Percentiles rank a stretch among this genome's conserved stretches.
These are phyloP conservation scores for Russula griseocarnosa DNA, from an alignment of 768 basidiomycete species.

Conservation along the genomic window DNA sequence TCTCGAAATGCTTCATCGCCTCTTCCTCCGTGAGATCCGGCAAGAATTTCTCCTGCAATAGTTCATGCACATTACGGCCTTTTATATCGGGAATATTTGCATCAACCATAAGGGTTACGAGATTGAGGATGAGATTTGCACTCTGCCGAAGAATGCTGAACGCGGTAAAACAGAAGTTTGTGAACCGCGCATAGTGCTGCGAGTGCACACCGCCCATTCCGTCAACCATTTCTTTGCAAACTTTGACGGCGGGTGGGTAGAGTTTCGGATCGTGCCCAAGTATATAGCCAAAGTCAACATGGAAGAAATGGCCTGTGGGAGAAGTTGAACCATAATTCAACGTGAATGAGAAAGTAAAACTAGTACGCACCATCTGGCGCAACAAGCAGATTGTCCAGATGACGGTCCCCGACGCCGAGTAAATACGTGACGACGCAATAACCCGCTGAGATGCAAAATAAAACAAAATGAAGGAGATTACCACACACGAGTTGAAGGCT, in stretches of 20 bases:
- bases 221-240: conserved; percentile 99
- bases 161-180: conserved; percentile 95
- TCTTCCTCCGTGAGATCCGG: conserved; percentile 93
- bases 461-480: conserved; percentile 1
- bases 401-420: conserved; percentile 94
- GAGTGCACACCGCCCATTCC: conserved; percentile 98
- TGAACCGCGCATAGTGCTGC: conserved; percentile 94
- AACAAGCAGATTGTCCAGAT: conserved; percentile 90
- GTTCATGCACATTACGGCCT: conserved; percentile 77
- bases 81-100: conserved; percentile 98
- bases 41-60: conserved; percentile 96
- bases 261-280: conserved; percentile 96
- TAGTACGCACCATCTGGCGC: conserved; percentile 73
- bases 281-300: conserved; percentile 99
- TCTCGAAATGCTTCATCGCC: conserved; percentile 96
- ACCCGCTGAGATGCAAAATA: conserved; percentile 58
- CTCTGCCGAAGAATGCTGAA: conserved; percentile 95
- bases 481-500: conserved; percentile 31
- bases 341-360: neutral
- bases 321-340: neutral
- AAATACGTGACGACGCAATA: conserved; percentile 97
- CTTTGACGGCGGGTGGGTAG: conserved; percentile 95
- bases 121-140: conserved; percentile 93
- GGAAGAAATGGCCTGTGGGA: conserved; percentile 83
- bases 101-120: conserved; percentile 95